A percentile compares a stretch with the other conserved stretches of the same genome.
Conservation (phyloP, 345 rosid genomes). For the Tarenaya hassleriana region DNA sequence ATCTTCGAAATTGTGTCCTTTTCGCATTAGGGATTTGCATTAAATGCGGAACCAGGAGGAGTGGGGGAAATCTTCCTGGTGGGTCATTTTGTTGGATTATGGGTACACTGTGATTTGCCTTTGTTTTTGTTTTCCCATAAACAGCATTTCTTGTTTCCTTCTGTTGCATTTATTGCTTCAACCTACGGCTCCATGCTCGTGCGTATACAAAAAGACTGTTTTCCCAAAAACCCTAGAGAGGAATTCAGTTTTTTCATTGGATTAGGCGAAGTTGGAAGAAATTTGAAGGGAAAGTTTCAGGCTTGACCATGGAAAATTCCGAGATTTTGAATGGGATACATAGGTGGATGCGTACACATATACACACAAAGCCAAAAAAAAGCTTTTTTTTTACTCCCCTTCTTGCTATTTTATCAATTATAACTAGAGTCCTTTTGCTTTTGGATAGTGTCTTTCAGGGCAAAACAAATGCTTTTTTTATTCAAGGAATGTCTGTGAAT, state of each 20-base stretch:
- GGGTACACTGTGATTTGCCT: constrained; percentile 22
- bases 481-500: too few species aligned
- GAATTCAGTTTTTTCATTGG: too few species aligned
- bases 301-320: too few species aligned
- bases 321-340: too few species aligned
- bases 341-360: too few species aligned
- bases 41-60: constrained; percentile 45
- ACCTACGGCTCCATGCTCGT: constrained; percentile 9
- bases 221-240: constrained; percentile 29
- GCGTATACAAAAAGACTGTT: constrained; percentile 17
- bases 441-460: too few species aligned
- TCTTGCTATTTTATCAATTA: not conserved
- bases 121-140: too few species aligned
- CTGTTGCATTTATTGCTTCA: constrained; percentile 33
- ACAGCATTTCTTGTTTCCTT: constrained; percentile 32
- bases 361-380: too few species aligned
- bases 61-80: constrained; percentile 39
- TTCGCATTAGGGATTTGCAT: constrained; percentile 35
- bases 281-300: too few species aligned
- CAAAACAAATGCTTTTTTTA: too few species aligned
- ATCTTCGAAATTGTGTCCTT: constrained; percentile 30
- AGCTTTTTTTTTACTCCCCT: not conserved
- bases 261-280: too few species aligned
- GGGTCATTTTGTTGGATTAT: constrained; percentile 5
- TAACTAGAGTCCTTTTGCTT: too few species aligned